Percentiles rank a stretch among this genome's conserved stretches.
These are phyloP conservation scores for Plectosphaerella sp. DNA, from an alignment of 2,329 filamentous ascomycete species.

Conservation along the genomic window DNA sequence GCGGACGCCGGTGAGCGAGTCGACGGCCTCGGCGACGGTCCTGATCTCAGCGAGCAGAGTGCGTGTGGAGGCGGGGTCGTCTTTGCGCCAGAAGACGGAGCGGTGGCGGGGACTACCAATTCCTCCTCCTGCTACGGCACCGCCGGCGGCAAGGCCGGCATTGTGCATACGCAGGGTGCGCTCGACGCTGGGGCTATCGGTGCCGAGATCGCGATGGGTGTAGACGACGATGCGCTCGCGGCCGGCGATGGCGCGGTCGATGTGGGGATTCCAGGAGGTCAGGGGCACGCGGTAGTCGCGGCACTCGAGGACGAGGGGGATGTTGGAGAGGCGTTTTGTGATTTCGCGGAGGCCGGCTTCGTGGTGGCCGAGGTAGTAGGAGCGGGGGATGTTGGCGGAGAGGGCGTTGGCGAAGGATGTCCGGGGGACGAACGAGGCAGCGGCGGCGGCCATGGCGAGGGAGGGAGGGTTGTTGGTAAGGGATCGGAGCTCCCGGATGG, in stretches of 20 bases:
- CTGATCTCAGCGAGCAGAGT: constrained; percentile 33
- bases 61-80: constrained; percentile 24
- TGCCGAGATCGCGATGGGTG: constrained; percentile 78
- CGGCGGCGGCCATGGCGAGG: constrained; percentile 9
- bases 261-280: constrained; percentile 83
- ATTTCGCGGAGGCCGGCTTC: constrained; percentile 75
- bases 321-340: constrained; percentile 71
- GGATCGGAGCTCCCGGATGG: not conserved
- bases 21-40: constrained; percentile 21
- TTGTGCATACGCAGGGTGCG: constrained; percentile 21
- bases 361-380: constrained; percentile 95
- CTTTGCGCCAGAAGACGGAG: constrained; percentile 40
- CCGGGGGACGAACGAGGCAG: constrained; percentile 64
- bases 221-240: constrained; percentile 79
- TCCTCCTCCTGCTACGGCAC: constrained; percentile 7
- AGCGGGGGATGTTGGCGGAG: constrained; percentile 71
- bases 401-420: constrained; percentile 56
- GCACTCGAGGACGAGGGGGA: constrained; percentile 90
- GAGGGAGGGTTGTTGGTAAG: not conserved
- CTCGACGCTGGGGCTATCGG: constrained; percentile 20
- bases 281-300: constrained; percentile 89
- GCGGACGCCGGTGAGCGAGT: constrained; percentile 74
- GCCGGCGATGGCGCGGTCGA: constrained; percentile 72
- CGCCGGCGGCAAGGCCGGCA: constrained; percentile 1
- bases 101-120: constrained; percentile 11